Evolutionary conservation across 345 rosid genomes (phyloP), one percentile per base, ranked within the genome.

Genomic region (Populus simonii): DNA sequence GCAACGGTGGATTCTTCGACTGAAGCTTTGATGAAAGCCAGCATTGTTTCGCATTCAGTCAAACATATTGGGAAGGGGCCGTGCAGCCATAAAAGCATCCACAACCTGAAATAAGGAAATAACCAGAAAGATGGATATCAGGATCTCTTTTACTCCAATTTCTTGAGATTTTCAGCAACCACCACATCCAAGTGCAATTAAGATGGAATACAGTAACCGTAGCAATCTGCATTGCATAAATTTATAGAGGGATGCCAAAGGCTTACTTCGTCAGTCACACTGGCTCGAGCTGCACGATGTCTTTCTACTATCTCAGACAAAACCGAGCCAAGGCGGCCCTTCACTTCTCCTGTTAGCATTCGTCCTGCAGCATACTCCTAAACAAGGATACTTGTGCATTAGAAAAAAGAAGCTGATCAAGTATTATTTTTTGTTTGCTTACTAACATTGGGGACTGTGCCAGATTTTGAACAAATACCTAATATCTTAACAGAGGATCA

Each of bases 61-160:
- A 49, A 96, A 93, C 98, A 92, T 92, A 74, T 73, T 84, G 74
- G 98, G 99, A 76, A 93, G 98, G 25, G 98, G 97, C 85, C 99
- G 88, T 68, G 84, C 94, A 1, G 93, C 89, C 98, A 96, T 92
- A 83, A 93, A 92, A 36, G 98, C 97, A 84, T 90, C 95, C 78
- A 93, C 97, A 96, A 93, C 90, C 99, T 96, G 89, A 38, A 82
- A 65, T 8, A 68, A 61, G 6, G 15, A 23, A 70, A 17, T 49
- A n/a, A 29, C 27, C 10, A 59, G 16, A 61, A 38, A 35, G 13
- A 41, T 39, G 12, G 33, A 68, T 35, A 20, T 18, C 31, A 15
- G 20, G 2, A 15, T 25, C 55, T 10, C 29, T 65, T 39, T 41
- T 51, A 39, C 38, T 1, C 3, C 61, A 53, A 53, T 18, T 27